Percentiles rank a stretch among this genome's conserved stretches.
Conservation (phyloP, 2,329 filamentous ascomycete genomes). For the Teratosphaeria gauchensis region DNA sequence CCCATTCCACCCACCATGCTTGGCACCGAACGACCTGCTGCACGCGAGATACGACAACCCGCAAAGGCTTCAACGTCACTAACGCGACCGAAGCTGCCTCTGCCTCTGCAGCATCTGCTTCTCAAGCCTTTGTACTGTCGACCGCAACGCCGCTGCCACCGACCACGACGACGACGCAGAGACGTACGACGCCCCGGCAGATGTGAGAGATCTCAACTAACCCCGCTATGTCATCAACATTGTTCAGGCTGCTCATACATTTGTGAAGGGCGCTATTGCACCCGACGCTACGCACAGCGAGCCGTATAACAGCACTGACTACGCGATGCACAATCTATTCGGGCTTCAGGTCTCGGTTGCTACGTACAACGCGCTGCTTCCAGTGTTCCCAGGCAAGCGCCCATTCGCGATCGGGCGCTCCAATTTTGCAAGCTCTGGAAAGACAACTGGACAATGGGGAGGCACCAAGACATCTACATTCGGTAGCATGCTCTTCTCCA, state of each 20-base stretch:
- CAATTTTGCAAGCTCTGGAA: constrained; percentile 16
- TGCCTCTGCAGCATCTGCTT: constrained; percentile 45
- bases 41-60: constrained; percentile 54
- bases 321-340: constrained; percentile 19
- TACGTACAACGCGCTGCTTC: constrained; percentile 18
- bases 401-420: constrained; percentile 19
- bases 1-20: constrained; percentile 52
- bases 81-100: constrained; percentile 58
- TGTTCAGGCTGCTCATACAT: constrained; percentile 12
- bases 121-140: constrained; percentile 32
- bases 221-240: constrained; percentile 25
- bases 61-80: constrained; percentile 58
- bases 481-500: constrained; percentile 19
- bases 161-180: constrained; percentile 8
- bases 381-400: constrained; percentile 15
- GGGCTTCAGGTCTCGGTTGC: constrained; percentile 16
- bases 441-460: constrained; percentile 18
- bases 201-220: constrained; percentile 21
- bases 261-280: constrained; percentile 8
- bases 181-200: constrained; percentile 14
- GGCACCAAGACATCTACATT: constrained; percentile 19
- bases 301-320: constrained; percentile 12
- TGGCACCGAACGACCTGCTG: constrained; percentile 54
- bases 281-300: constrained; percentile 17
- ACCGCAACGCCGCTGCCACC: constrained; percentile 11